Conservation (phyloP, 192 early-diverging fungal species). For the Umbelopsis ramanniana region DNA sequence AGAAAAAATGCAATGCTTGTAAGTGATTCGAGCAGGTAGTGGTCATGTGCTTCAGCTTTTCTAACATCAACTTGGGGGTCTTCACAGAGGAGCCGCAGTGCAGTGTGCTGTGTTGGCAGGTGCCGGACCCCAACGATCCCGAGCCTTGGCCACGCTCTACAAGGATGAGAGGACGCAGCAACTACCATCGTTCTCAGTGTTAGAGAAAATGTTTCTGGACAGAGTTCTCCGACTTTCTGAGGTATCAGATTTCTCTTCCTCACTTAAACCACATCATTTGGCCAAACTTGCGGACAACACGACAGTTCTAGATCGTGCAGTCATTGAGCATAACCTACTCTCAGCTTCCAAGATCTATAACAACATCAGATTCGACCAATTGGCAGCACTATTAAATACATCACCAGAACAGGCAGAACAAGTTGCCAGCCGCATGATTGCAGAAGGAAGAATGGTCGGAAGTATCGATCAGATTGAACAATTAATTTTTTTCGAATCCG, state of each 20-base stretch:
- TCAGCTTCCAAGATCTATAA: constrained; percentile 90
- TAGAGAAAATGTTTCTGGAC: constrained; percentile 96
- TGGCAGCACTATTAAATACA: constrained; percentile 79
- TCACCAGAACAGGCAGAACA: constrained; percentile 82
- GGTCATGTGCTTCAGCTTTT: neutral
- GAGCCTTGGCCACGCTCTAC: constrained; percentile 86
- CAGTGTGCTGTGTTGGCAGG: constrained; percentile 88
- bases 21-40: constrained; percentile 31
- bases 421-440: constrained; percentile 88
- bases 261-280: constrained; percentile 78
- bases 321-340: constrained; percentile 94
- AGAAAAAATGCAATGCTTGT: constrained; percentile 60
- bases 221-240: constrained; percentile 79
- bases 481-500: constrained; percentile 82
- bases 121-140: constrained; percentile 87
- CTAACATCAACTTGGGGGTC: constrained; percentile 15
- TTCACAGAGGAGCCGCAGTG: constrained; percentile 73
- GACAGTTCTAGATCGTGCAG: constrained; percentile 88
- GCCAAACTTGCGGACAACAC: constrained; percentile 74
- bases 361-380: constrained; percentile 88
- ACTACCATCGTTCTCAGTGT: constrained; percentile 72
- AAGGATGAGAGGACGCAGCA: constrained; percentile 89
- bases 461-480: constrained; percentile 92
- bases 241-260: constrained; percentile 76
- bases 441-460: constrained; percentile 85